Conservation (phyloP, 305 asterid species). For the Plantago lanceolata region DNA sequence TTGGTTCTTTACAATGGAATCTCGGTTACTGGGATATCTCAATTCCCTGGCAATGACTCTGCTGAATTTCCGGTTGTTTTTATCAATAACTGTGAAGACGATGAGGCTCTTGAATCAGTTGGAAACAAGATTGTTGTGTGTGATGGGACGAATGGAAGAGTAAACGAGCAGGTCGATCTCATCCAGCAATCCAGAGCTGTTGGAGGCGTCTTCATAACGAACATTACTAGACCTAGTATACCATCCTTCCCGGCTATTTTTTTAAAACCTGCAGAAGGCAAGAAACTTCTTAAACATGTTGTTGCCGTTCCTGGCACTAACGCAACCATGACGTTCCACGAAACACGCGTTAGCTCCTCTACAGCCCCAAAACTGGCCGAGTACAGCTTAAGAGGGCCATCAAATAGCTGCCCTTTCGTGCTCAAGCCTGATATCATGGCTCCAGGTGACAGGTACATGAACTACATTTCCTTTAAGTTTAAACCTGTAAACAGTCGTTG, state of each 20-base stretch:
- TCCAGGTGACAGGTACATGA: not conserved
- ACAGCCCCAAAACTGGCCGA: constrained; percentile 26
- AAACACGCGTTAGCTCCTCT: constrained; percentile 18
- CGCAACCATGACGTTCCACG: constrained; percentile 18
- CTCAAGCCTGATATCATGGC: constrained; percentile 11
- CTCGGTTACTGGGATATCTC: constrained; percentile 27
- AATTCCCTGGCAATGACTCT: constrained; percentile 28
- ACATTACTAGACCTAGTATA: constrained; percentile 1
- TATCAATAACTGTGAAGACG: constrained; percentile 2
- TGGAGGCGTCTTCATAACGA: constrained; percentile 27
- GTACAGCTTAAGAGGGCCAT: constrained; percentile 29
- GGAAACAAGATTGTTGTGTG: constrained; percentile 19
- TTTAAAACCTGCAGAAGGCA: constrained; percentile 15
- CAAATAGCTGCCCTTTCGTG: not conserved
- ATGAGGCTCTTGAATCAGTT: not conserved
- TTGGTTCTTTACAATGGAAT: constrained; percentile 13
- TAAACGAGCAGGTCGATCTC: not conserved
- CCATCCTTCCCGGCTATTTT: constrained; percentile 19
- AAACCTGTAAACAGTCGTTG: no score
- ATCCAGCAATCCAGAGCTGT: not conserved
- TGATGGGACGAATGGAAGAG: not conserved
- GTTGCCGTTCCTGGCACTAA: not conserved
- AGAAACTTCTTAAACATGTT: constrained; percentile 13
- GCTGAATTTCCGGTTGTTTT: constrained; percentile 3
- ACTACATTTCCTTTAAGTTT: no score